Evolutionary conservation across 768 basidiomycete genomes (phyloP).

Genomic region (Atractiella rhizophila): DNA sequence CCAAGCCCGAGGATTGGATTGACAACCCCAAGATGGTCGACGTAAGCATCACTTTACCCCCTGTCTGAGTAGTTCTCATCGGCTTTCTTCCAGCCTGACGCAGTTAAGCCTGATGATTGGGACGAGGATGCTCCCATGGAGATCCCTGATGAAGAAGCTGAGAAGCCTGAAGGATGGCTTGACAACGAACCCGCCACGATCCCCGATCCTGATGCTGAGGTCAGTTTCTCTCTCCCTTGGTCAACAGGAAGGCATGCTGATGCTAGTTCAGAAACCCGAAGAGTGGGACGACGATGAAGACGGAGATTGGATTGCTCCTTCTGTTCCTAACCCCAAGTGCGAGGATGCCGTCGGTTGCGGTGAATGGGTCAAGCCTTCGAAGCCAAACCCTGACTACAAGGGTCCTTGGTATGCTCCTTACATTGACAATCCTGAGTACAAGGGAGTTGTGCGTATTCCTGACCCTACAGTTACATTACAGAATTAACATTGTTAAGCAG

Average conservation of each 20-base stretch:
- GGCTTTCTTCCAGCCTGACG: conserved; percentile 6
- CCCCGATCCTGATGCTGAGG: conserved; percentile 53
- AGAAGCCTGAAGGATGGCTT: conserved; percentile 86
- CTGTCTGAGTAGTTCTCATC: not conserved
- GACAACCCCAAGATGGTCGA: conserved; percentile 66
- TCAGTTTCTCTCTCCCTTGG: conserved; percentile 19
- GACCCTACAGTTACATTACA: too few species aligned
- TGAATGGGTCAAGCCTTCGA: conserved; percentile 42
- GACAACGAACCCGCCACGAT: conserved; percentile 55
- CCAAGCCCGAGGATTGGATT: conserved; percentile 81
- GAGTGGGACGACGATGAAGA: conserved; percentile 99
- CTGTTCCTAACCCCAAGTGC: conserved; percentile 71
- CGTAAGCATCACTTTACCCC: conserved; percentile 45
- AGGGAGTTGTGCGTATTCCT: too few species aligned
- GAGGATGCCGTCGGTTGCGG: conserved; percentile 71
- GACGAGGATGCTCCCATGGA: conserved; percentile 89
- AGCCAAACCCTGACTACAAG: conserved; percentile 37
- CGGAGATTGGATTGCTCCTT: conserved; percentile 89
- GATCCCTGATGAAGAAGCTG: conserved; percentile 61
- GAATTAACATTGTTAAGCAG: too few species aligned
- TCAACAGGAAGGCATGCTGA: not conserved
- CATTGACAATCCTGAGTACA: conserved; percentile 95
- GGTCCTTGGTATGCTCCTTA: conserved; percentile 83
- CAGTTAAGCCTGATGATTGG: conserved; percentile 65
- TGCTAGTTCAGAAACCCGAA: conserved; percentile 47